Conservation (phyloP, 305 asterid genomes). For the Fraxinus dipetala region DNA sequence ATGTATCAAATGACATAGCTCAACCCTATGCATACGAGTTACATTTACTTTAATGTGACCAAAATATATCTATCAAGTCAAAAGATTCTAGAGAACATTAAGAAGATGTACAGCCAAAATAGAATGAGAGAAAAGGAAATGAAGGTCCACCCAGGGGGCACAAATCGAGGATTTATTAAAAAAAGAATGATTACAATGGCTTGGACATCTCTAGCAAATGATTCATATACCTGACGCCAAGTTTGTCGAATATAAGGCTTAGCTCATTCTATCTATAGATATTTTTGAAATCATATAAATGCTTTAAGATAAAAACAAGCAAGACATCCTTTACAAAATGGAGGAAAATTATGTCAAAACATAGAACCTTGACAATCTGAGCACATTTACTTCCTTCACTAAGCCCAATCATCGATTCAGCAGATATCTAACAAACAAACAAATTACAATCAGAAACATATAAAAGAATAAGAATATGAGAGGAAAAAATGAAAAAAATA, state of each 20-base stretch:
- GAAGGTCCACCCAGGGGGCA: neutral
- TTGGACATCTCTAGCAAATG: neutral
- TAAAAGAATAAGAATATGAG: conserved; percentile 13
- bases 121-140: neutral
- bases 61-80: neutral
- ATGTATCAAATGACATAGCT: conserved; percentile 22
- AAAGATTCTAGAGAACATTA: neutral
- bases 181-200: neutral
- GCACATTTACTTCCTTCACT: conserved; percentile 94
- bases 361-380: conserved; percentile 75
- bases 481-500: conserved; percentile 7
- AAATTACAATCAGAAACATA: neutral
- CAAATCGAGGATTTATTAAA: neutral
- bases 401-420: conserved; percentile 94
- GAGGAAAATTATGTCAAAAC: neutral
- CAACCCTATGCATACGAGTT: conserved; percentile 14
- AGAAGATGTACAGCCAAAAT: neutral
- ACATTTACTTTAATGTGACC: neutral
- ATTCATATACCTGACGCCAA: neutral
- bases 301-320: neutral
- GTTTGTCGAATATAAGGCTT: neutral
- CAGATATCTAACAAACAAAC: conserved; percentile 61
- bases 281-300: neutral
- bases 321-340: conserved; percentile 14
- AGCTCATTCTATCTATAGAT: neutral